A percentile compares a stretch with the other conserved stretches of the same genome.
phyloP scores from a whole-genome alignment of 495 filamentous ascomycete species.

The Talaromyces thailandensis region DNA sequence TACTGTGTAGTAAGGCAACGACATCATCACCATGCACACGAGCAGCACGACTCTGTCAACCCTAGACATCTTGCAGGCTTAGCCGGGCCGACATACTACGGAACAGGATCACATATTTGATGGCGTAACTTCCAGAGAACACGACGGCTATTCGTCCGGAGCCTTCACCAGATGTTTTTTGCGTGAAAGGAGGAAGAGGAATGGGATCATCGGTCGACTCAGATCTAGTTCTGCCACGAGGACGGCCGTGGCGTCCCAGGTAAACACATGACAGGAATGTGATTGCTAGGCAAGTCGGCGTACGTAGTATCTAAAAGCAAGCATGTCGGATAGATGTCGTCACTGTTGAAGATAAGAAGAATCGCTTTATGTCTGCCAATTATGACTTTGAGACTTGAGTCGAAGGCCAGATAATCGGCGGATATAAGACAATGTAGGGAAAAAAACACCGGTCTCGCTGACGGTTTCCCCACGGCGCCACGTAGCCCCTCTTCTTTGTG shows the following conservation, averaged over 20 bases:
- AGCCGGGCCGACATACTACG: background rate
- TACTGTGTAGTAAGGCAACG: background rate
- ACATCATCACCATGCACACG: background rate
- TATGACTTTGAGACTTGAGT: background rate
- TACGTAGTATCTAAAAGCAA: background rate
- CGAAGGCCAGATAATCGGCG: background rate
- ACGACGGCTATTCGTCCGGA: background rate
- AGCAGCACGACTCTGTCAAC: background rate
- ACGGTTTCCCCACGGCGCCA: background rate
- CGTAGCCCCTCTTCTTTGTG: background rate
- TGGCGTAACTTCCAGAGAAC: background rate
- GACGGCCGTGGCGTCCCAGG: background rate
- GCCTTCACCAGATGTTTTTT: background rate
- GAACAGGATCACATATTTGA: background rate
- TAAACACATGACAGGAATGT: background rate
- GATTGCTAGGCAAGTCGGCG: background rate
- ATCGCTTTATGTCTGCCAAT: background rate
- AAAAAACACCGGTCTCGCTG: background rate
- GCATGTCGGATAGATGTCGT: background rate
- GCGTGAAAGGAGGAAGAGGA: background rate
- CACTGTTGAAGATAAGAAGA: background rate
- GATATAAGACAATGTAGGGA: background rate
- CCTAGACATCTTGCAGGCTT: background rate
- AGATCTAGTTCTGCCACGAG: background rate
- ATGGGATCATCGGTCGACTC: background rate